Base-by-base conservation (phyloP, 1,284 basidiomycete species). In the Gomphus sp. region DNA sequence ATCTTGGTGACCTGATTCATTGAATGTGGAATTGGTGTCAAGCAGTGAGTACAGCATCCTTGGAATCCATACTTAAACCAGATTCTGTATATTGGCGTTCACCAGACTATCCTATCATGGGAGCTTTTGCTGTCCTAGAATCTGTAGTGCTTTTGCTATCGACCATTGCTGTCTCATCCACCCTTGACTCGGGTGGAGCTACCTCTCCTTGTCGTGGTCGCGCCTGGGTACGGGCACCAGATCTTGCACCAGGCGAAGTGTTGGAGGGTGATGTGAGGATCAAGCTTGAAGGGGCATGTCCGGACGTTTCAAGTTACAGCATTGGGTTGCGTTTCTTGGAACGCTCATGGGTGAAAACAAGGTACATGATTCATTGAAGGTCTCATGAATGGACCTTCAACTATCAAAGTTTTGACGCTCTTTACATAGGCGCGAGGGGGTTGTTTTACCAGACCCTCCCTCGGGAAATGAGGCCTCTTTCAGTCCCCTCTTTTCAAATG, bases 171-270 rank as follows among this genome's bases (percentile, higher is more conserved):
- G 14, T n/a, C n/a, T n/a, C n/a, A n/a, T n/a, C 41, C 7, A 16
- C 41, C 3, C 12, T 16, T 16, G 41, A 16, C 41, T 1, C 41
- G 3, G 12, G 14, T 16, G 41, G n/a, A 12, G n/a, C 10, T 12
- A 43, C 6, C 2, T 6, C 10, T 16, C 14, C 14, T 31, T 56
- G 55, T 33, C 44, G 14, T 47, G 22, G 10, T 4, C 41, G 47
- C 28, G 55, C 55, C 9, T 56, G 55, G 44, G 55, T 56, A 37
- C 55, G 55, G n/a, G 55, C 55, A 28, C 55, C 55, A 36, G 55
- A 56, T 33, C 34, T 56, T 18, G 44, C 47, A 14, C 43, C 44
- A 34, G 55, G 55, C 25, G n/a, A 45, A 16, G 45, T 55, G n/a
- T 12, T 55, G 31, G 41, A 44, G 33, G 54, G 54, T 25, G 41